Evolutionary conservation across 805 yeast genomes (phyloP).

Genomic region (Kodamaea restingae): DNA sequence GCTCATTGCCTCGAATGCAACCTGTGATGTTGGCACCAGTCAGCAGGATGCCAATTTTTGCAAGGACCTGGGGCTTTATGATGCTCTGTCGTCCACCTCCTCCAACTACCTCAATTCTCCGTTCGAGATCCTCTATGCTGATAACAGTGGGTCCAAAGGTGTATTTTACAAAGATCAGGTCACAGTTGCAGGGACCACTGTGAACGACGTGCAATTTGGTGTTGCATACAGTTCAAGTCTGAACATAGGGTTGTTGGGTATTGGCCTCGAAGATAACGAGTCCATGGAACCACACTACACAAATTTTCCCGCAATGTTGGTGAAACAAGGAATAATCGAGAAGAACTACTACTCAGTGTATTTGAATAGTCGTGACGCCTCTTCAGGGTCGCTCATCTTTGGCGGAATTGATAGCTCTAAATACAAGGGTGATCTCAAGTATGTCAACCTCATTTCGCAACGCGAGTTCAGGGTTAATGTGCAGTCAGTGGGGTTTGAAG

Average conservation of each 20-base stretch:
- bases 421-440: slow-evolving; percentile 44
- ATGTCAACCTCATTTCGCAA: slow-evolving; percentile 9
- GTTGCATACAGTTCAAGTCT: slow-evolving; percentile 4
- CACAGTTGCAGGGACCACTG: slow-evolving; percentile 4
- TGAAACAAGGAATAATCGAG: slow-evolving; percentile 24
- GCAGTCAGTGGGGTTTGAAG: not conserved
- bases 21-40: not conserved
- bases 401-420: slow-evolving; percentile 70
- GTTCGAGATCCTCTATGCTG: slow-evolving; percentile 3
- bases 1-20: slow-evolving; percentile 5
- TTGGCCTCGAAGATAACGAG: slow-evolving; percentile 8
- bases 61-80: slow-evolving; percentile 7
- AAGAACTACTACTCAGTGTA: slow-evolving; percentile 22
- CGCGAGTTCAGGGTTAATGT: slow-evolving; percentile 1
- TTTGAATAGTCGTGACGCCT: slow-evolving; percentile 16
- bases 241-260: slow-evolving; percentile 9
- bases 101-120: slow-evolving; percentile 1
- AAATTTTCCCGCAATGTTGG: slow-evolving; percentile 18
- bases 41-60: slow-evolving; percentile 1
- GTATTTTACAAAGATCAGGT: slow-evolving; percentile 9
- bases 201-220: slow-evolving; percentile 10
- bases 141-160: slow-evolving; percentile 7
- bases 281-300: slow-evolving; percentile 11
- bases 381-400: slow-evolving; percentile 48
- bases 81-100: slow-evolving; percentile 8